Evolutionary conservation across 73 alveolate species (phyloP).

Genomic region (Paramecium caudatum): DNA sequence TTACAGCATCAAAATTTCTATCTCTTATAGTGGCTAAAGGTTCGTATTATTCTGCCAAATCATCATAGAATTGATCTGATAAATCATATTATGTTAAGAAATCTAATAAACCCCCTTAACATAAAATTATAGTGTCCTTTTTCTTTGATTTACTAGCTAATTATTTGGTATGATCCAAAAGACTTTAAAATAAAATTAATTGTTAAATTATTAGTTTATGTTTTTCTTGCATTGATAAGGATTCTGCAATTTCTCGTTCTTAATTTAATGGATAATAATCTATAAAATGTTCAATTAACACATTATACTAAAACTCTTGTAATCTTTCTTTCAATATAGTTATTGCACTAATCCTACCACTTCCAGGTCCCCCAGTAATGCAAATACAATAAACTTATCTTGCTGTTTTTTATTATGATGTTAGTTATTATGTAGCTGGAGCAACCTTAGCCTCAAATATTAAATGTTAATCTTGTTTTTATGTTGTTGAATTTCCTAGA

Average conservation of each 20-base stretch:
- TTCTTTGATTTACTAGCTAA: background rate
- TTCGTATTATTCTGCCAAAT: background rate
- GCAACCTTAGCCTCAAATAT: background rate
- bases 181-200: background rate
- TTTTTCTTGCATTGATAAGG: background rate
- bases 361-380: slow-evolving; percentile 86
- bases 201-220: background rate
- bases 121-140: slow-evolving; percentile 77
- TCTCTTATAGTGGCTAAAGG: slow-evolving; percentile 79
- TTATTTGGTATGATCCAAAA: background rate
- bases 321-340: slow-evolving; percentile 78
- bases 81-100: slow-evolving; percentile 77
- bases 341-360: slow-evolving; percentile 86
- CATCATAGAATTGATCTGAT: background rate
- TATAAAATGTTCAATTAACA: slow-evolving; percentile 79
- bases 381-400: slow-evolving; percentile 78
- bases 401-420: background rate
- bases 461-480: background rate
- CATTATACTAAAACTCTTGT: slow-evolving; percentile 78
- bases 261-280: slow-evolving; percentile 51
- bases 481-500: background rate
- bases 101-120: slow-evolving; percentile 87
- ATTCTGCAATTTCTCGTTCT: background rate
- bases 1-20: slow-evolving; percentile 84
- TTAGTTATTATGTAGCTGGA: background rate